Conservation (phyloP, 2,329 filamentous ascomycete genomes). For the Fusarium brachygibbosum region DNA sequence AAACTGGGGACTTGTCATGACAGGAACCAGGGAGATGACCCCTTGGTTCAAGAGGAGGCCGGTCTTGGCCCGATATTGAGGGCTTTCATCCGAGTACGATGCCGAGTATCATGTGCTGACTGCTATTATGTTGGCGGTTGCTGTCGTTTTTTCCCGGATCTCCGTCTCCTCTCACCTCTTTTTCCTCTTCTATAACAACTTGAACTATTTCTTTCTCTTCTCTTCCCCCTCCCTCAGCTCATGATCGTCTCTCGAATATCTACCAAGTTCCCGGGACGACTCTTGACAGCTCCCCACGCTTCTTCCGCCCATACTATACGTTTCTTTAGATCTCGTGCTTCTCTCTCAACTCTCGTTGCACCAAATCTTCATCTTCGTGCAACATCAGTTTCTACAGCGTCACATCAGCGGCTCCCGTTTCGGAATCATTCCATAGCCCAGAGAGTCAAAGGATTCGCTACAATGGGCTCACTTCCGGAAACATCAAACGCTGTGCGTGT, state of each 20-base stretch:
- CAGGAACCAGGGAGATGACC: constrained; percentile 13
- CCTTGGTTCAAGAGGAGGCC: constrained; percentile 12
- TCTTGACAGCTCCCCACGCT: constrained; percentile 22
- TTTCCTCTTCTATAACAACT: neutral
- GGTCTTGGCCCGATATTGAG: constrained; percentile 37
- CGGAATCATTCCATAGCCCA: constrained; percentile 19
- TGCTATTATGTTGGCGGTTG: constrained; percentile 26
- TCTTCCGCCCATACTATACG: constrained; percentile 15
- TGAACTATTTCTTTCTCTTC: constrained; percentile 12
- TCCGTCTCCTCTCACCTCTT: constrained; percentile 3
- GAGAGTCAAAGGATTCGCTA: constrained; percentile 30
- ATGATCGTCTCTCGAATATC: constrained; percentile 40
- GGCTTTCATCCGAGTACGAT: constrained; percentile 19
- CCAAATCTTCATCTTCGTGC: constrained; percentile 16
- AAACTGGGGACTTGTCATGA: constrained; percentile 13
- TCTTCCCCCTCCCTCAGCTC: constrained; percentile 27
- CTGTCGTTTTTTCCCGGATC: constrained; percentile 22
- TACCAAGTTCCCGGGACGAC: constrained; percentile 34
- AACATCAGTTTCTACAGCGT: constrained; percentile 11
- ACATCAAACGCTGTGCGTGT: constrained; percentile 63
- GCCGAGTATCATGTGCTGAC: constrained; percentile 20
- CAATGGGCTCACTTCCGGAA: constrained; percentile 52
- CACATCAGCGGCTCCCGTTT: constrained; percentile 11
- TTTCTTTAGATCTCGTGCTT: constrained; percentile 17
- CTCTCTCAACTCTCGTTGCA: constrained; percentile 9